Percentiles rank a stretch among this genome's conserved stretches.
phyloP scores from a whole-genome alignment of 306 rosid genomes.

The Dryas drummondii region DNA sequence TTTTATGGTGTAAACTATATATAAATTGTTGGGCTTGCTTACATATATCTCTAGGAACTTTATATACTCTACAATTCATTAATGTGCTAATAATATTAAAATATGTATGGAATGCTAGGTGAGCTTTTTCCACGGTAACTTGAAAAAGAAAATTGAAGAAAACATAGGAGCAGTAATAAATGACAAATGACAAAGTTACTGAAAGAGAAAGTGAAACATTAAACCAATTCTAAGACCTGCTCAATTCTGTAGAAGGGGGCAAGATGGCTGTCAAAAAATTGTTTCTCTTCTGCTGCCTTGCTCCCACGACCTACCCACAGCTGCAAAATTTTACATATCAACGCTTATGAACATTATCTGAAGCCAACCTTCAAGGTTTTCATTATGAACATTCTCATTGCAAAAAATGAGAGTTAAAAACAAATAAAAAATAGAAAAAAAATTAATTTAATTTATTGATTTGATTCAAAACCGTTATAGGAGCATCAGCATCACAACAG shows the following conservation, averaged over 20 bases:
- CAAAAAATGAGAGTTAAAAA: too few species aligned
- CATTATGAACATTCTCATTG: background rate
- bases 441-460: background rate
- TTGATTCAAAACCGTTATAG: background rate
- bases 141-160: background rate
- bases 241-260: constrained; percentile 98
- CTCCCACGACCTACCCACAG: constrained; percentile 96
- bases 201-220: constrained; percentile 7
- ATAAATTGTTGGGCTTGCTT: too few species aligned
- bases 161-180: background rate
- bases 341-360: background rate
- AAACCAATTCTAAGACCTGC: constrained; percentile 50
- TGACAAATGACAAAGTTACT: background rate
- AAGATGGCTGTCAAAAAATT: constrained; percentile 79
- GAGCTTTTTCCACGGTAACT: background rate
- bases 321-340: constrained; percentile 49
- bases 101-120: background rate
- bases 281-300: constrained; percentile 91
- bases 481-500: constrained; percentile 1
- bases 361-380: background rate
- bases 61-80: background rate
- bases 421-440: background rate
- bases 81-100: background rate
- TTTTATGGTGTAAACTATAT: too few species aligned
- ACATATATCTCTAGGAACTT: background rate